These are phyloP conservation scores for Cladobotryum protrusum DNA, from an alignment of 2,329 filamentous ascomycete genomes.

Conservation along the genomic window DNA sequence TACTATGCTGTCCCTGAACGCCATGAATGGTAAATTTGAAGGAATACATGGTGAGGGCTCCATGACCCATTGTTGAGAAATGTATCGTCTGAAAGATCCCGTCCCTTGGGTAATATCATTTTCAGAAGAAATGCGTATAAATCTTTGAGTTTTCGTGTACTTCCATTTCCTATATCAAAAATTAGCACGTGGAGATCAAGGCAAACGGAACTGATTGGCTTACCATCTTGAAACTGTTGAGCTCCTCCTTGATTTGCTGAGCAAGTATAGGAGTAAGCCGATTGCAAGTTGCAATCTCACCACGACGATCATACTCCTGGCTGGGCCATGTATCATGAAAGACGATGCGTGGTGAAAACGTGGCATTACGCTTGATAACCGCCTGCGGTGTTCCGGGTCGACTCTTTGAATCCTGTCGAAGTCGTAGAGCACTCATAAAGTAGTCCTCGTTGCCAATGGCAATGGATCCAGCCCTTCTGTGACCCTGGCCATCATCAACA, in stretches of 20 bases:
- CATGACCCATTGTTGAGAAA: slow-evolving; percentile 17
- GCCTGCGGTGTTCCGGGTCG: slow-evolving; percentile 72
- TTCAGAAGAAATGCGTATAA: slow-evolving; percentile 99
- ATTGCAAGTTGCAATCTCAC: slow-evolving; percentile 96
- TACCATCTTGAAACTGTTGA: slow-evolving; percentile 97
- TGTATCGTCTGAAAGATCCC: slow-evolving; percentile 20
- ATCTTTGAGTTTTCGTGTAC: slow-evolving; percentile 98
- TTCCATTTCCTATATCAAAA: slow-evolving; percentile 79
- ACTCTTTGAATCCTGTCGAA: slow-evolving; percentile 72
- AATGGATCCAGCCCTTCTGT: slow-evolving; percentile 62
- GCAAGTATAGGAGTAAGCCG: slow-evolving; percentile 93
- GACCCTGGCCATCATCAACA: slow-evolving; percentile 64
- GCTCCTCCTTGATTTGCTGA: slow-evolving; percentile 98
- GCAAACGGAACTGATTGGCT: not conserved
- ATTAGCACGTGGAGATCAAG: slow-evolving; percentile 30
- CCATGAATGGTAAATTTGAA: slow-evolving; percentile 43
- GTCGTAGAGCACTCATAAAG: slow-evolving; percentile 70
- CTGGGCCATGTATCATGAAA: slow-evolving; percentile 97
- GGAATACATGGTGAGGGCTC: slow-evolving; percentile 42
- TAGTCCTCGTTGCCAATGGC: slow-evolving; percentile 82
- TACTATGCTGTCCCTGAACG: slow-evolving; percentile 54
- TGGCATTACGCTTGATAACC: slow-evolving; percentile 54
- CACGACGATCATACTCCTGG: slow-evolving; percentile 90
- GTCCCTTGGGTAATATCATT: slow-evolving; percentile 25
- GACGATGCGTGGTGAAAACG: slow-evolving; percentile 86